These are phyloP conservation scores for Colletotrichum chrysophilum DNA, from an alignment of 2,329 filamentous ascomycete species.

Conservation along the genomic window DNA sequence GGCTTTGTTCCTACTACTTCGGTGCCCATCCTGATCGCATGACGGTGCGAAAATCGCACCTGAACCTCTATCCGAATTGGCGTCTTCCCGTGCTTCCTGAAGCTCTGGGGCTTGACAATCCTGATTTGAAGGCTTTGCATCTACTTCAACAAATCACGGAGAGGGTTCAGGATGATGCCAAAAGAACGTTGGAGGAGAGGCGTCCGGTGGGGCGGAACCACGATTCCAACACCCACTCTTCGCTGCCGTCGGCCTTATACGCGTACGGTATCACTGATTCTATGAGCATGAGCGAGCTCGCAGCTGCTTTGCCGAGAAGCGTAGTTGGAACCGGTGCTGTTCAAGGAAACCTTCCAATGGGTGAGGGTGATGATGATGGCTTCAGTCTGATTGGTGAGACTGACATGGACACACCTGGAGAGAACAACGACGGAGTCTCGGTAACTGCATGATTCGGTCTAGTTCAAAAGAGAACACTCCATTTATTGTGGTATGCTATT, in stretches of 20 bases:
- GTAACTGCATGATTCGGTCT: too few relatives aligned
- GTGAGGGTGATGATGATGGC: too few relatives aligned
- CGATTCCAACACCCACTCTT: conserved; percentile 34
- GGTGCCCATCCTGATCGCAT: conserved; percentile 21
- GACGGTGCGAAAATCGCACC: conserved; percentile 33
- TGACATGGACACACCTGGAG: too few relatives aligned
- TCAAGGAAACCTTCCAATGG: too few relatives aligned
- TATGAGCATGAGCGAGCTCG: too few relatives aligned
- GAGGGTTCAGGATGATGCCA: conserved; percentile 31
- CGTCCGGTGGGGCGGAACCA: conserved; percentile 29
- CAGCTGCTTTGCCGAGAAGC: too few relatives aligned
- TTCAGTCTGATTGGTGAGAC: too few relatives aligned
- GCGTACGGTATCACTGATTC: too few relatives aligned
- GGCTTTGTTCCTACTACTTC: conserved; percentile 44
- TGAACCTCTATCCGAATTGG: conserved; percentile 45
- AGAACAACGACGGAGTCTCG: too few relatives aligned
- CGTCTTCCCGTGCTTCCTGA: not conserved
- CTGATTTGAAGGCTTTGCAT: conserved; percentile 6
- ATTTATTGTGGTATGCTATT: too few relatives aligned
- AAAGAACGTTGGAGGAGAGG: conserved; percentile 31
- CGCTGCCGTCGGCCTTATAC: not conserved
- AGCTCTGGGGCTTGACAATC: not conserved
- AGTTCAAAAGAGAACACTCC: too few relatives aligned
- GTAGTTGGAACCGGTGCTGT: too few relatives aligned
- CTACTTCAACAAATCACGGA: conserved; percentile 31